A percentile compares a stretch with the other conserved stretches of the same genome.
Conservation (phyloP, 768 basidiomycete genomes). For the Tephrocybe rancida region DNA sequence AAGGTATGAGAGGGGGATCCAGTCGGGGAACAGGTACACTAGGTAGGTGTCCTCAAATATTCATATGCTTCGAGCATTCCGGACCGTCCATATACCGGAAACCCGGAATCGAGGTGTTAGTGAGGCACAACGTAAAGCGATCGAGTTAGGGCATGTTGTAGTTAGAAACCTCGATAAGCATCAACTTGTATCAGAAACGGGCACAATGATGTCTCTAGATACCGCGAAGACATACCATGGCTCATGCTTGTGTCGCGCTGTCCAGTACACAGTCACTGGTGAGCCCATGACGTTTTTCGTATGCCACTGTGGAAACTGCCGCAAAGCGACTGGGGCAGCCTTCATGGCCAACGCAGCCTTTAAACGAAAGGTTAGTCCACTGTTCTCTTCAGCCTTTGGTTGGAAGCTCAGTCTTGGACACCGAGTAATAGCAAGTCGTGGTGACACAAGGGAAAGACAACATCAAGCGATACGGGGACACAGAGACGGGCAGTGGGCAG, state of each 20-base stretch:
- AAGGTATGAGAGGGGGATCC: background rate
- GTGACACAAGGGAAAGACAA: constrained; percentile 29
- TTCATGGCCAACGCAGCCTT: constrained; percentile 43
- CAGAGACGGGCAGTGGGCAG: constrained; percentile 29
- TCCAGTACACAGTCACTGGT: constrained; percentile 36
- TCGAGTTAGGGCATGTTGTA: background rate
- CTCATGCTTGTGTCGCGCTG: constrained; percentile 39
- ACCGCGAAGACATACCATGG: constrained; percentile 21
- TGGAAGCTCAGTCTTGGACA: background rate
- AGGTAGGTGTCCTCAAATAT: too few relatives aligned
- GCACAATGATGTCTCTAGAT: background rate
- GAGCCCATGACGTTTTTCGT: constrained; percentile 39
- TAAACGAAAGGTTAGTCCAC: constrained; percentile 29
- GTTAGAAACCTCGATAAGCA: background rate
- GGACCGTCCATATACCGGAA: too few relatives aligned
- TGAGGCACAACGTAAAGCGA: background rate
- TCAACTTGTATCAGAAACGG: background rate
- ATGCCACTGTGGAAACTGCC: constrained; percentile 46
- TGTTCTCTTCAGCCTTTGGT: background rate
- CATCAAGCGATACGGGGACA: constrained; percentile 29
- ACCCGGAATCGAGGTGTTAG: too few relatives aligned
- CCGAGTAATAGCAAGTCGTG: constrained; percentile 24
- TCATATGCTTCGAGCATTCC: too few relatives aligned
- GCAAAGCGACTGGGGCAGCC: constrained; percentile 42
- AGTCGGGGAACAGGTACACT: too few relatives aligned